Conservation (phyloP, 768 basidiomycete genomes). For the Serendipita sp. region DNA sequence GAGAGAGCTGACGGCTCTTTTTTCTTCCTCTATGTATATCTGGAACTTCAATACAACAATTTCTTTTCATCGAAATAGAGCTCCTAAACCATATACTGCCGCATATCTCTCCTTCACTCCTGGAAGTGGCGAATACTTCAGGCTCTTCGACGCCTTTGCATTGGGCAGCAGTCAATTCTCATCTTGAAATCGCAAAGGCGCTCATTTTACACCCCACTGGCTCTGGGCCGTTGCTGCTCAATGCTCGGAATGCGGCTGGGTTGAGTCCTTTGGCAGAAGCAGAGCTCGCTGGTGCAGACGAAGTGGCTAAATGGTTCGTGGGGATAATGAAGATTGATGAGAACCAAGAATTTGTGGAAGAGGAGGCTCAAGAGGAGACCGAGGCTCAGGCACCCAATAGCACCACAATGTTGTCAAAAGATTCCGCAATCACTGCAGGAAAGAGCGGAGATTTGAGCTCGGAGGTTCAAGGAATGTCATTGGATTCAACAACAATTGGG, state of each 20-base stretch:
- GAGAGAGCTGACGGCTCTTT: slow-evolving; percentile 15
- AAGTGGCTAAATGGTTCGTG: slow-evolving; percentile 71
- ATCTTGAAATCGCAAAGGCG: slow-evolving; percentile 43
- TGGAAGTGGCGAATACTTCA: slow-evolving; percentile 49
- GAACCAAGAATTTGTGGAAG: slow-evolving; percentile 23
- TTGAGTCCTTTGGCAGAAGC: slow-evolving; percentile 69
- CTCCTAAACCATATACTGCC: slow-evolving; percentile 61
- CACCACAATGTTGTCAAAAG: background rate
- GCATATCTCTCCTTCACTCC: slow-evolving; percentile 33
- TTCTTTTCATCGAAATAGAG: slow-evolving; percentile 40
- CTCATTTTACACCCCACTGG: slow-evolving; percentile 36
- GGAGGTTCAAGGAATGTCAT: background rate
- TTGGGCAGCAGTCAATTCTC: slow-evolving; percentile 80
- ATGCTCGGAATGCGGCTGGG: slow-evolving; percentile 57
- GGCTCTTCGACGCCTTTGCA: slow-evolving; percentile 68
- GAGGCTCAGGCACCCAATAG: background rate
- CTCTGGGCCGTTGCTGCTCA: slow-evolving; percentile 54
- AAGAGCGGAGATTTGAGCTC: background rate
- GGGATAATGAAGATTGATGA: slow-evolving; percentile 62
- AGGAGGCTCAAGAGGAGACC: slow-evolving; percentile 24
- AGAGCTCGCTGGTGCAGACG: slow-evolving; percentile 65
- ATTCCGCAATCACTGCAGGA: background rate
- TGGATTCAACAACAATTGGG: background rate
- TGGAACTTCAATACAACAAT: background rate
- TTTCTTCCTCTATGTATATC: slow-evolving; percentile 7